Conservation (phyloP, 2,329 filamentous ascomycete species). For the Leptographium flavum region DNA sequence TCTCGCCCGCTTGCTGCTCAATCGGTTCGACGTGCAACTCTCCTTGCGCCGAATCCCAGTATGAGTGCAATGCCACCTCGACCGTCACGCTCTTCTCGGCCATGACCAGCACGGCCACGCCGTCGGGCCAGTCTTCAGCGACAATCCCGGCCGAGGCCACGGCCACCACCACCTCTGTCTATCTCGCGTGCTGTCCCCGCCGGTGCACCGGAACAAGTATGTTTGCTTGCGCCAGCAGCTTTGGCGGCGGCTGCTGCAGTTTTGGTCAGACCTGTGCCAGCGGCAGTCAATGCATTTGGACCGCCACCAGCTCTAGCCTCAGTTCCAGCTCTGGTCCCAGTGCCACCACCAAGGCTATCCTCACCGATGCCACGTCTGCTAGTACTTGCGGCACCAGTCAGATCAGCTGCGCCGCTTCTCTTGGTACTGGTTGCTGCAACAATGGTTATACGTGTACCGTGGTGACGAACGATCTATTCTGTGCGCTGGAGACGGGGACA, state of each 20-base stretch:
- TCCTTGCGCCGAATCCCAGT: conserved; percentile 16
- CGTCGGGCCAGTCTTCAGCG: neutral
- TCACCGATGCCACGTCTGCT: conserved; percentile 22
- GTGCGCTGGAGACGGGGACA: conserved; percentile 19
- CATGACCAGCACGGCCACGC: conserved; percentile 6
- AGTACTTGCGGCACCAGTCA: conserved; percentile 31
- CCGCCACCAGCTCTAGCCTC: conserved; percentile 5
- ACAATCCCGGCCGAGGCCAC: conserved; percentile 14
- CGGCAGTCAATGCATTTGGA: conserved; percentile 20
- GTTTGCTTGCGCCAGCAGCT: conserved; percentile 27
- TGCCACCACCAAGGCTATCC: conserved; percentile 6
- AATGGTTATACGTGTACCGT: conserved; percentile 27
- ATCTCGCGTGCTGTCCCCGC: conserved; percentile 24
- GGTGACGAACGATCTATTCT: conserved; percentile 22
- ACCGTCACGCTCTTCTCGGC: conserved; percentile 12
- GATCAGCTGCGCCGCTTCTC: conserved; percentile 23
- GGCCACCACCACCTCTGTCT: conserved; percentile 14
- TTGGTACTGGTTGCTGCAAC: conserved; percentile 36
- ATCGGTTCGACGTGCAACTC: conserved; percentile 18
- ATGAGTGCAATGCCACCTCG: conserved; percentile 16
- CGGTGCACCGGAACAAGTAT: conserved; percentile 24
- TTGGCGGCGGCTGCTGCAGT: conserved; percentile 35
- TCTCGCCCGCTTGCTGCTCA: conserved; percentile 16
- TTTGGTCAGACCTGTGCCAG: conserved; percentile 28
- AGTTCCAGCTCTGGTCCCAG: neutral